phyloP scores from a whole-genome alignment of 1,284 basidiomycete species.

The Flammula alnicola region DNA sequence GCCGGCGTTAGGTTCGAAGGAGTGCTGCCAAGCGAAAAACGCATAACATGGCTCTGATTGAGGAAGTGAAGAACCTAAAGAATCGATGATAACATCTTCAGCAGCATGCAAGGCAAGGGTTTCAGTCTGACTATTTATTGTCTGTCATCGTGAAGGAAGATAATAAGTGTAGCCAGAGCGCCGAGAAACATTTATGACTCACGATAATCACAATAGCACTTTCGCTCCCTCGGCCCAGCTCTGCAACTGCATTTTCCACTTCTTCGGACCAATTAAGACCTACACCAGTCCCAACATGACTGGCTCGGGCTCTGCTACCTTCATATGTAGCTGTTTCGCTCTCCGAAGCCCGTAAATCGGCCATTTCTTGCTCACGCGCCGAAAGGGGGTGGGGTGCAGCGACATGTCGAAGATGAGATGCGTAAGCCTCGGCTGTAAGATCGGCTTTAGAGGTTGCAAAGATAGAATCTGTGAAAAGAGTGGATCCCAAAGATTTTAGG shows the following conservation, averaged over 20 bases:
- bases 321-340: slow-evolving; percentile 52
- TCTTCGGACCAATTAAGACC: slow-evolving; percentile 70
- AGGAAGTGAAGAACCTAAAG: slow-evolving; percentile 56
- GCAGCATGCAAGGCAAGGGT: slow-evolving; percentile 51
- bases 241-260: slow-evolving; percentile 64
- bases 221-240: slow-evolving; percentile 53
- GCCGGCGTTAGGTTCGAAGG: slow-evolving; percentile 40
- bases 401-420: slow-evolving; percentile 73
- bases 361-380: slow-evolving; percentile 80
- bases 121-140: slow-evolving; percentile 64
- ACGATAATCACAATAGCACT: slow-evolving; percentile 70
- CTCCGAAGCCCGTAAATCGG: slow-evolving; percentile 77
- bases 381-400: slow-evolving; percentile 82
- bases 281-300: slow-evolving; percentile 59
- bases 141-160: slow-evolving; percentile 42
- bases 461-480: slow-evolving; percentile 76
- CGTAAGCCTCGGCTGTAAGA: slow-evolving; percentile 68
- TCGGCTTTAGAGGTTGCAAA: slow-evolving; percentile 83
- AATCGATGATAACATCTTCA: slow-evolving; percentile 42
- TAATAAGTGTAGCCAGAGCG: not conserved
- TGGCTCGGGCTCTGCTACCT: slow-evolving; percentile 58
- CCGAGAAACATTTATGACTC: slow-evolving; percentile 29
- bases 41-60: slow-evolving; percentile 65
- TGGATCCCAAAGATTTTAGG: slow-evolving; percentile 76
- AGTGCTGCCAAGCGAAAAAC: slow-evolving; percentile 75